These are phyloP conservation scores for Astrocystis sublimbata DNA, from an alignment of 495 filamentous ascomycete species.

Conservation along the genomic window DNA sequence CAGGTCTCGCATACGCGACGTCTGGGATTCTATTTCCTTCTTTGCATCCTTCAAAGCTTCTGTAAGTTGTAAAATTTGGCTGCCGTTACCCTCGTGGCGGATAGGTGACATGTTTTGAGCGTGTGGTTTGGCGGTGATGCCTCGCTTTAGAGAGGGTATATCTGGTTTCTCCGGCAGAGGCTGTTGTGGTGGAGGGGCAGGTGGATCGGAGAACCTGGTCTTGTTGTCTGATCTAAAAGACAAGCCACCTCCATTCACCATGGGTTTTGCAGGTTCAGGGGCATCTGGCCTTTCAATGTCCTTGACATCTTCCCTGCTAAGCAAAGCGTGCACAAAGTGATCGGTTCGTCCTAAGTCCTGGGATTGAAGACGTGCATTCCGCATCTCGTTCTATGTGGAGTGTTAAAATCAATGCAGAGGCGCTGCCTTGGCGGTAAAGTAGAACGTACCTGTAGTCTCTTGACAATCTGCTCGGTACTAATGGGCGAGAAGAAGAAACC, in stretches of 20 bases:
- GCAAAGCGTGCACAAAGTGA: constrained; percentile 73
- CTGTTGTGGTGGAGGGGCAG: constrained; percentile 87
- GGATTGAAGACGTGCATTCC: constrained; percentile 80
- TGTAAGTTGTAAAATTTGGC: constrained; percentile 75
- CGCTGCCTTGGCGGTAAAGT: constrained; percentile 13
- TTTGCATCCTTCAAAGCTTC: constrained; percentile 79
- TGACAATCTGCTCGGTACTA: constrained; percentile 92
- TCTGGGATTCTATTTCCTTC: constrained; percentile 79
- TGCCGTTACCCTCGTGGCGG: constrained; percentile 61
- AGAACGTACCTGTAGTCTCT: constrained; percentile 79
- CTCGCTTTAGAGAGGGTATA: constrained; percentile 65
- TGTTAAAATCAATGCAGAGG: constrained; percentile 7
- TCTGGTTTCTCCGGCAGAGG: constrained; percentile 90
- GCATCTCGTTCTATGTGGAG: constrained; percentile 72
- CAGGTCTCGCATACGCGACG: constrained; percentile 73
- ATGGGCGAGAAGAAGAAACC: constrained; percentile 81
- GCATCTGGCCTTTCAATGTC: constrained; percentile 55
- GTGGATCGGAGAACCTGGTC: constrained; percentile 81
- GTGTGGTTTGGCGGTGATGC: constrained; percentile 63
- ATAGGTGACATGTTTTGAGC: constrained; percentile 60
- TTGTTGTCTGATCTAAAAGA: constrained; percentile 59
- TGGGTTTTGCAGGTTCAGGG: constrained; percentile 42
- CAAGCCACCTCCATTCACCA: constrained; percentile 44
- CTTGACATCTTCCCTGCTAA: constrained; percentile 71
- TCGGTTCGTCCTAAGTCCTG: constrained; percentile 79